Conservation (phyloP, 2,329 filamentous ascomycete species). For the Calonectria ilicicola region DNA sequence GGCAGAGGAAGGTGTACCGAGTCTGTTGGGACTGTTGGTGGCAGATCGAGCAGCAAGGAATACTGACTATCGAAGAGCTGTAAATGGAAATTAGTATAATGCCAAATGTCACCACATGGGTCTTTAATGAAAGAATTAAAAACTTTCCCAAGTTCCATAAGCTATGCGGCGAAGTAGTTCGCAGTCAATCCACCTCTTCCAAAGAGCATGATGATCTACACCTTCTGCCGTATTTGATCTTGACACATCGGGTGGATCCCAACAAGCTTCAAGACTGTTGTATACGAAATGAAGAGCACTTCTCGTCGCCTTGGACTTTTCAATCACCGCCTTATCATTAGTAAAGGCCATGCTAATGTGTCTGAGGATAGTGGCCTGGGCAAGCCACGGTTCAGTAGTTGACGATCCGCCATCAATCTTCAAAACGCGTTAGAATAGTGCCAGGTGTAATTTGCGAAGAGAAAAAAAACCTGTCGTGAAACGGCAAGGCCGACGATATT, state of each 20-base stretch:
- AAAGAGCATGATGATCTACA: background rate
- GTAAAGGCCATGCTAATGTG: background rate
- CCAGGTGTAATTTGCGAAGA: rapidly evolving
- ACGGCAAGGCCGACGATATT: background rate
- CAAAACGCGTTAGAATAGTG: background rate
- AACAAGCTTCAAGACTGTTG: background rate
- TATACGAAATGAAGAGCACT: background rate
- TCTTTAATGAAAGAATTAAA: no score
- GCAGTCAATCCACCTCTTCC: background rate
- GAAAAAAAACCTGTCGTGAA: background rate
- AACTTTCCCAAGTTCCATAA: background rate
- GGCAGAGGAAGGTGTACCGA: background rate
- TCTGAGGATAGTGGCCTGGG: background rate
- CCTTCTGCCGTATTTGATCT: background rate
- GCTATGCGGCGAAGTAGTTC: background rate
- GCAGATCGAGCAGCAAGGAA: background rate
- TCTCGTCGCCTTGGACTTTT: background rate
- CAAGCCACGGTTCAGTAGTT: background rate
- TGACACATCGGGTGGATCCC: background rate
- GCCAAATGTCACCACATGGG: background rate
- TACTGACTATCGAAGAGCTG: background rate
- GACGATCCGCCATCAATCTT: background rate
- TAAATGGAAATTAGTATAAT: background rate
- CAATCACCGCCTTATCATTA: background rate
- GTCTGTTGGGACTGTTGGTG: background rate